A percentile compares a stretch with the other conserved stretches of the same genome.
Evolutionary conservation across 306 rosid species (phyloP).

Genomic region (Vicia sativa): DNA sequence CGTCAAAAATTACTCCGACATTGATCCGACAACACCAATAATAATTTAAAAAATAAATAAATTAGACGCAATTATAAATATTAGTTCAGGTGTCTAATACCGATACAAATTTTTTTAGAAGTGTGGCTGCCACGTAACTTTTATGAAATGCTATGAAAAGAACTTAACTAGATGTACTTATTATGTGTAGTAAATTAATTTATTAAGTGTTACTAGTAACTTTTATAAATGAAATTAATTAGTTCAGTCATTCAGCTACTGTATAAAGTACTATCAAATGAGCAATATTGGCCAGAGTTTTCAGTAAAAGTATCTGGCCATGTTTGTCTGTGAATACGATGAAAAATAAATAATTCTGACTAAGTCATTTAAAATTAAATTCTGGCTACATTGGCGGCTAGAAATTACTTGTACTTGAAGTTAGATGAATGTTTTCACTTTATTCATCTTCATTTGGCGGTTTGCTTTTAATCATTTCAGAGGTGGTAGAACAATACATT

Average conservation of each 20-base stretch:
- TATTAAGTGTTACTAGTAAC: not conserved
- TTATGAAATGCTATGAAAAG: not conserved
- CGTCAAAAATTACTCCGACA: too few relatives aligned
- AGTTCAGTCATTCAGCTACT: not conserved
- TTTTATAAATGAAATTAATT: not conserved
- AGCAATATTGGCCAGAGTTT: not conserved
- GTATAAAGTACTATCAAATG: not conserved
- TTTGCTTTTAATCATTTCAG: slow-evolving; percentile 46
- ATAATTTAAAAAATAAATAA: too few relatives aligned
- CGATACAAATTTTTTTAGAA: too few relatives aligned
- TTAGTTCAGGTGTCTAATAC: too few relatives aligned
- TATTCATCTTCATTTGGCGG: slow-evolving; percentile 46
- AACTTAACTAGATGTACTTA: not conserved
- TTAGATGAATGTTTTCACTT: slow-evolving; percentile 19
- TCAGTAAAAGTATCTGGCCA: slow-evolving; percentile 18
- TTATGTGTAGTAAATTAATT: not conserved
- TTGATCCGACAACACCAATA: too few relatives aligned
- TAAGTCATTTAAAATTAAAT: slow-evolving; percentile 11
- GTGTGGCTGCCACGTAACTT: too few relatives aligned
- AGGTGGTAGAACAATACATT: slow-evolving; percentile 54
- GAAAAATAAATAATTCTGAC: not conserved
- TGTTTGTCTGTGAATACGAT: not conserved
- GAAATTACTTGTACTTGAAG: slow-evolving; percentile 35
- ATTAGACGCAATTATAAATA: too few relatives aligned
- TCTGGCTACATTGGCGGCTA: slow-evolving; percentile 42